Percentiles rank a stretch among this genome's conserved stretches.
Conservation (phyloP, 2,329 filamentous ascomycete genomes). For the Calonectria leucothoes region DNA sequence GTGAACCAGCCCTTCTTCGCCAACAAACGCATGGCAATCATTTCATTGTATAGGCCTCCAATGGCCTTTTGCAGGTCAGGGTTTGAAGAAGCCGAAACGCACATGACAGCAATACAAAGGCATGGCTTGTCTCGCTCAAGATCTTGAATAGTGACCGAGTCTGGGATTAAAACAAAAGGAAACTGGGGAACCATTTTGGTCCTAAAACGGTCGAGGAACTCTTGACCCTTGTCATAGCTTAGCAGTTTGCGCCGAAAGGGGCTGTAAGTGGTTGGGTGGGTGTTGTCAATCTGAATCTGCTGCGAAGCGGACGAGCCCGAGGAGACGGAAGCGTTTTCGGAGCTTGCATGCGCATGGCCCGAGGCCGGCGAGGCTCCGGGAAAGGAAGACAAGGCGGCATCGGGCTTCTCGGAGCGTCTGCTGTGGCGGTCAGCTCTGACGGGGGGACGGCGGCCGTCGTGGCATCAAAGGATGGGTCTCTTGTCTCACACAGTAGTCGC, state of each 20-base stretch:
- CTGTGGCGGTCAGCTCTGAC: conserved; percentile 16
- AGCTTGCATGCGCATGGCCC: background rate
- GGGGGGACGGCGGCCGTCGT: background rate
- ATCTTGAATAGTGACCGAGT: conserved; percentile 26
- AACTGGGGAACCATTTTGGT: conserved; percentile 43
- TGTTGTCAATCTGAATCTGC: background rate
- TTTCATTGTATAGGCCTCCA: conserved; percentile 42
- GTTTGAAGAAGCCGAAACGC: conserved; percentile 37
- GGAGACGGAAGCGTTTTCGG: conserved; percentile 17
- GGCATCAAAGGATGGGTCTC: background rate
- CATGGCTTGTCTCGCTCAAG: conserved; percentile 37
- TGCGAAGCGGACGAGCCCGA: conserved; percentile 1
- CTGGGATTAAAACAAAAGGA: conserved; percentile 43
- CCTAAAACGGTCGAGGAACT: conserved; percentile 39
- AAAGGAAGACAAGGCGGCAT: conserved; percentile 19
- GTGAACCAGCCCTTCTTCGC: conserved; percentile 37
- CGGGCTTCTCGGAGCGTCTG: conserved; percentile 22
- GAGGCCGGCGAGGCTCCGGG: conserved; percentile 25
- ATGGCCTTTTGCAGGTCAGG: conserved; percentile 40
- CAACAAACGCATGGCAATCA: conserved; percentile 38
- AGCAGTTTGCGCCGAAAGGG: conserved; percentile 39
- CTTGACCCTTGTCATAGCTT: conserved; percentile 37
- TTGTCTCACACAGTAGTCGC: conserved; percentile 6
- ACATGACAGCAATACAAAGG: conserved; percentile 44
- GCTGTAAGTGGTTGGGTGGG: conserved; percentile 32